Evolutionary conservation across 306 rosid genomes (phyloP), one percentile per base, ranked within the genome.

Genomic region (Cicer yamashitae): DNA sequence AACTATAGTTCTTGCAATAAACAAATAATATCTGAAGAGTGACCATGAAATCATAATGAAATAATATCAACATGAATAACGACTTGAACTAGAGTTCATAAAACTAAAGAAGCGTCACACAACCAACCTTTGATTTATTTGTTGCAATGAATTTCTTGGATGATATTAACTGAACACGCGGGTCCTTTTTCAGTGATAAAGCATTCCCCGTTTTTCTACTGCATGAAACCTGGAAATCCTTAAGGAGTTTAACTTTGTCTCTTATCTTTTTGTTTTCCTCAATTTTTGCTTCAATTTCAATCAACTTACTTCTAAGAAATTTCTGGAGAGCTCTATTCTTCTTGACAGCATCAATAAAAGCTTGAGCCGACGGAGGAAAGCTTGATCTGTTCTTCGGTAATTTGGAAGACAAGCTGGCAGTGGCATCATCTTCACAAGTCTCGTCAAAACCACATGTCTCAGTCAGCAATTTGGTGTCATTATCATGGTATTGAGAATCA

Each of bases 141-240:
- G 84, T 44, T 39, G 77, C 80, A 73, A 50, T 66, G 30, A 82
- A 45, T 67, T 68, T 87, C 74, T 72, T 85, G 22, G 58, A 83
- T 18, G 96, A 90, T 60, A 94, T 91, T 86, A 91, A 87, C 87
- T 81, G 98, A 47, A 87, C 88, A 65, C 78, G 82, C 20, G 89
- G 82, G 86, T 91, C 97, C 77, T 85, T 91, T 81, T 83, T 91
- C 70, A 83, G 85, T 20, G 98, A 89, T 67, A 94, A 77, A 17
- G 93, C 91, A 12, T 50, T 80, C 78, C 92, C 88, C 6, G 91
- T 94, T 77, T 83, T 88, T 79, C 81, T 86, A 71, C 58, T 84
- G 81, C 97, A 94, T 66, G 88, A 80, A 84, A 53, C 77, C 78
- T 91, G 93, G 81, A 94, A 87, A 71, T 86, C 98, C 84, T 84